Percentiles rank a stretch among this genome's conserved stretches.
phyloP scores from a whole-genome alignment of 805 yeast genomes.

The Osmozyma mogii region DNA sequence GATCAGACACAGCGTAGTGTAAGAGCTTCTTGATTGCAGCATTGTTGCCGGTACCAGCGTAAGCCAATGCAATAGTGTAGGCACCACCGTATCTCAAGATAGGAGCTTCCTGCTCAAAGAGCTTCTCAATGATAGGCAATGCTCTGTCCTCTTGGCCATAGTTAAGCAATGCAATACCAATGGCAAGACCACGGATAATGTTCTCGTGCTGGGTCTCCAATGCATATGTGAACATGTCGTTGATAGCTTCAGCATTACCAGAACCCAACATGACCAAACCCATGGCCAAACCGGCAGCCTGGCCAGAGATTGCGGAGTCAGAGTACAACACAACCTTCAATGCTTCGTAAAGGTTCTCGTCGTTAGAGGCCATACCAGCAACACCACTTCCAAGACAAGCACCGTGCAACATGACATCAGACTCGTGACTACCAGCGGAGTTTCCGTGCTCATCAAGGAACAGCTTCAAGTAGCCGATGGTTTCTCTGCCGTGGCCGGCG shows the following conservation, averaged over 20 bases:
- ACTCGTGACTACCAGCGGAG: slow-evolving; percentile 57
- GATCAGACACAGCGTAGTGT: slow-evolving; percentile 94
- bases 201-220: slow-evolving; percentile 95
- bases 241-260: slow-evolving; percentile 56
- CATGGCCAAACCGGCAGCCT: slow-evolving; percentile 94
- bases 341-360: slow-evolving; percentile 67
- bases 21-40: slow-evolving; percentile 76
- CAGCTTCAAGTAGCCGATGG: slow-evolving; percentile 67
- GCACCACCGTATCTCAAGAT: slow-evolving; percentile 94
- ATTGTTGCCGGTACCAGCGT: slow-evolving; percentile 93
- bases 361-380: slow-evolving; percentile 90
- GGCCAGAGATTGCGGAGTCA: slow-evolving; percentile 91
- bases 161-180: slow-evolving; percentile 80
- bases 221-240: slow-evolving; percentile 85
- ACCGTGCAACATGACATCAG: slow-evolving; percentile 87
- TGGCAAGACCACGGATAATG: slow-evolving; percentile 85
- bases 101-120: slow-evolving; percentile 70
- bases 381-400: slow-evolving; percentile 94
- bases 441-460: slow-evolving; percentile 61
- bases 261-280: slow-evolving; percentile 94
- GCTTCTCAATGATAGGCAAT: slow-evolving; percentile 53
- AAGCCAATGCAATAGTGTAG: slow-evolving; percentile 87
- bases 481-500: slow-evolving; percentile 93
- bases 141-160: slow-evolving; percentile 84
- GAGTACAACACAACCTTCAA: slow-evolving; percentile 76